A percentile compares a stretch with the other conserved stretches of the same genome.
Conservation (phyloP, 805 yeast species). For the Torulaspora maleeae region DNA sequence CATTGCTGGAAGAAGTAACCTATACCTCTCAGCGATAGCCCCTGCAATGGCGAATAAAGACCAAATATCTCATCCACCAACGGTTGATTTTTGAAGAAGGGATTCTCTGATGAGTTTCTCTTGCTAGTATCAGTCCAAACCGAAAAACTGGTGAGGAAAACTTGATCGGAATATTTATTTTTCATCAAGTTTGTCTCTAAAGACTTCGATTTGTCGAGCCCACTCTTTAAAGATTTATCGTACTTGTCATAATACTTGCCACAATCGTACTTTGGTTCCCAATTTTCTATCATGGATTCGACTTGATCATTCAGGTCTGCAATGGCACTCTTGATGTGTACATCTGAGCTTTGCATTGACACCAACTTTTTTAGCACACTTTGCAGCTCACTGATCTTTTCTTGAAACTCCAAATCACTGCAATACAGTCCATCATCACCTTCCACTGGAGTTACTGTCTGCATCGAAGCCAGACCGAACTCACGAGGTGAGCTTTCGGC, state of each 20-base stretch:
- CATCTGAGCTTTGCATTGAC: constrained; percentile 11
- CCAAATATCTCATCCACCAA: constrained; percentile 32
- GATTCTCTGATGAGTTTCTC: constrained; percentile 4
- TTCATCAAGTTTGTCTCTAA: constrained; percentile 29
- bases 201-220: constrained; percentile 15
- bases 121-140: constrained; percentile 16
- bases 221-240: constrained; percentile 1
- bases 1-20: constrained; percentile 25
- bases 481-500: neutral
- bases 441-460: constrained; percentile 1
- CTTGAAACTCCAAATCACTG: constrained; percentile 20
- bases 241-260: constrained; percentile 10
- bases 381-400: constrained; percentile 16
- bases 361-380: constrained; percentile 16
- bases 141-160: constrained; percentile 24
- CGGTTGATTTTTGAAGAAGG: constrained; percentile 19
- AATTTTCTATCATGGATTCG: constrained; percentile 11
- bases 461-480: constrained; percentile 4
- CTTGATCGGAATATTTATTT: constrained; percentile 26
- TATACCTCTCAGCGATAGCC: constrained; percentile 31
- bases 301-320: constrained; percentile 19
- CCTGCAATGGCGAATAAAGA: constrained; percentile 28
- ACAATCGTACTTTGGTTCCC: constrained; percentile 24
- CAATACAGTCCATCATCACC: constrained; percentile 21
- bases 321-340: constrained; percentile 16